A percentile compares a stretch with the other conserved stretches of the same genome.
phyloP scores from a whole-genome alignment of 2,329 filamentous ascomycete species.

The Aureobasidium sp. region DNA sequence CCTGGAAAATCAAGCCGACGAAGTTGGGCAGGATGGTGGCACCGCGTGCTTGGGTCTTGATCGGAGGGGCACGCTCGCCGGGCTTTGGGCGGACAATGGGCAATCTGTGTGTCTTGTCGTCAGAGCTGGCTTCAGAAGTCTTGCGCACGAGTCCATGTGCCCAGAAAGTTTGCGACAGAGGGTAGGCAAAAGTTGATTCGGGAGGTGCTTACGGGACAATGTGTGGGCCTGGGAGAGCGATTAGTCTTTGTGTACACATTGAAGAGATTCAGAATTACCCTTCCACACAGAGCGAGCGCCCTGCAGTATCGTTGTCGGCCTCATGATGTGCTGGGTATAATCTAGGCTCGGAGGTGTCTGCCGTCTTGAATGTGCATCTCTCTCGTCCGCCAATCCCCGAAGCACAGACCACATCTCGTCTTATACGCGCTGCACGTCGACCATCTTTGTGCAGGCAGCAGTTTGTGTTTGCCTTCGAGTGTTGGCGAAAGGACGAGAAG shows the following conservation, averaged over 20 bases:
- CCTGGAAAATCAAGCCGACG: slow-evolving; percentile 78
- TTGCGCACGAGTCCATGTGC: neutral
- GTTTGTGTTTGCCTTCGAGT: slow-evolving; percentile 1
- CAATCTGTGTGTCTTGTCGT: slow-evolving; percentile 35
- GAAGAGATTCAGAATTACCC: slow-evolving; percentile 44
- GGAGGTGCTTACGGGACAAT: slow-evolving; percentile 55
- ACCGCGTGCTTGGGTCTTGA: slow-evolving; percentile 77
- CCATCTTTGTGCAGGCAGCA: slow-evolving; percentile 11
- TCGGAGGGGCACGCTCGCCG: slow-evolving; percentile 59
- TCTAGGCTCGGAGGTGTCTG: slow-evolving; percentile 9
- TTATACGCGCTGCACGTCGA: slow-evolving; percentile 7
- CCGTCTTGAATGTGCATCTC: neutral
- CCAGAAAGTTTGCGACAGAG: slow-evolving; percentile 7
- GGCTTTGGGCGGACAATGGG: slow-evolving; percentile 55
- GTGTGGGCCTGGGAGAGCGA: slow-evolving; percentile 48
- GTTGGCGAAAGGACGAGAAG: neutral
- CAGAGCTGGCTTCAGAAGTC: neutral
- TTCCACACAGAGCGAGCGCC: slow-evolving; percentile 81
- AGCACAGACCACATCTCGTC: slow-evolving; percentile 3
- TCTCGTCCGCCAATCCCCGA: slow-evolving; percentile 1
- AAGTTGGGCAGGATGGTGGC: slow-evolving; percentile 90
- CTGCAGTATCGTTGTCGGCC: slow-evolving; percentile 40
- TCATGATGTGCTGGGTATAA: slow-evolving; percentile 14
- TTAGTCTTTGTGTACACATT: neutral
- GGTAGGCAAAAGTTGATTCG: slow-evolving; percentile 2